phyloP scores from a whole-genome alignment of 768 basidiomycete species.

The Dioszegia crocea region DNA sequence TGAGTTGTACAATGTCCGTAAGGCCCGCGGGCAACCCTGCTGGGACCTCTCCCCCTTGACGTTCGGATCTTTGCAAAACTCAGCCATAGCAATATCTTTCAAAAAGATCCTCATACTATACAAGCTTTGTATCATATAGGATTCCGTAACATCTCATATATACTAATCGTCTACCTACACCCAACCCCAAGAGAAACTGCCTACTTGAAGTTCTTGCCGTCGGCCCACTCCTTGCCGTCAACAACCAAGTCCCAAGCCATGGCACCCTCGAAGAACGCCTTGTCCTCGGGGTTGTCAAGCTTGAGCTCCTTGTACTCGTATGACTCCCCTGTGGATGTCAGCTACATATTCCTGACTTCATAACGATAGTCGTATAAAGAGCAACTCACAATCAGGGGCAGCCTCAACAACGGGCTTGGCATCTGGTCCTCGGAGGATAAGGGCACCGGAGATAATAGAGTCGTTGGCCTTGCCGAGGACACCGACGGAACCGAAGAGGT shows the following conservation, averaged over 20 bases:
- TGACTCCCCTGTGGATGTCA: constrained; percentile 63
- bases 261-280: constrained; percentile 85
- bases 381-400: constrained; percentile 42
- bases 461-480: constrained; percentile 78
- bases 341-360: background rate
- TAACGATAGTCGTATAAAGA: background rate
- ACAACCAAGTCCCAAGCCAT: constrained; percentile 90
- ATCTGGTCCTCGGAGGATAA: constrained; percentile 74
- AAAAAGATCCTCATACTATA: too few species aligned
- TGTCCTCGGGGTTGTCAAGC: constrained; percentile 62
- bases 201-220: constrained; percentile 54
- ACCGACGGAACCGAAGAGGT: constrained; percentile 87
- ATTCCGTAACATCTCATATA: background rate
- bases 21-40: too few species aligned
- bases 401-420: constrained; percentile 42
- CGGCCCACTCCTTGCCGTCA: constrained; percentile 82
- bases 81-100: too few species aligned
- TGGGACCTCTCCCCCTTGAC: too few species aligned
- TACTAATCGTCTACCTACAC: too few species aligned
- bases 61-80: too few species aligned
- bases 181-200: too few species aligned
- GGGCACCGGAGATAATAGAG: constrained; percentile 72
- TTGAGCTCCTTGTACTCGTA: constrained; percentile 77
- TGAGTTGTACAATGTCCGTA: too few species aligned
- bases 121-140: too few species aligned